phyloP scores from a whole-genome alignment of 371 early-diverging fungal genomes.

The Mortierella sp. region DNA sequence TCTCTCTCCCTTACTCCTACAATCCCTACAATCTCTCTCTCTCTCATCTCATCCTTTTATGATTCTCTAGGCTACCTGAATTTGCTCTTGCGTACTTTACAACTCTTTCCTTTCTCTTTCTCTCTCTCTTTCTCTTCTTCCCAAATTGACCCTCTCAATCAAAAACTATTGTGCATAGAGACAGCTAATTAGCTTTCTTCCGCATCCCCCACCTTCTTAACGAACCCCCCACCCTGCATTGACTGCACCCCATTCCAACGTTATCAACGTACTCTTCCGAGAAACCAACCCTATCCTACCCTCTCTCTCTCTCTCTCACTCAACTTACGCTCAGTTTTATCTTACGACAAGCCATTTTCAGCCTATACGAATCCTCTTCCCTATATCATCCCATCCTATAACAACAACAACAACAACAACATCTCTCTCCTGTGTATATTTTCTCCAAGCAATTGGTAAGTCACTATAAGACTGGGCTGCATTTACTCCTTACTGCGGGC shows the following conservation, averaged over 20 bases:
- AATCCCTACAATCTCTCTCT: background rate
- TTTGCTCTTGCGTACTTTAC: background rate
- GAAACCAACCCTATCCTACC: background rate
- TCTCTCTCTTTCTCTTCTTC: background rate
- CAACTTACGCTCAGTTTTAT: background rate
- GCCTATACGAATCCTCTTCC: slow-evolving; percentile 7
- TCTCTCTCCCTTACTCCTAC: slow-evolving; percentile 4
- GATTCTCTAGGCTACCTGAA: background rate
- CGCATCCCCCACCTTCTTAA: slow-evolving; percentile 19
- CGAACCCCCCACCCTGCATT: slow-evolving; percentile 56
- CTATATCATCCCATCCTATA: background rate
- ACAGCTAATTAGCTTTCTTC: background rate
- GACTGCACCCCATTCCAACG: slow-evolving; percentile 39
- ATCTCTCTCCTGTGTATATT: slow-evolving; percentile 7
- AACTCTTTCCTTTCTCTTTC: background rate
- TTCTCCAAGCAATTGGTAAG: slow-evolving; percentile 10
- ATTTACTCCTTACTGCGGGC: background rate
- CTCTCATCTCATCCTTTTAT: background rate
- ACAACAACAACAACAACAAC: background rate
- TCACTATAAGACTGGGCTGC: background rate
- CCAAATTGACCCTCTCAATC: background rate
- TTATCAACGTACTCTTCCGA: slow-evolving; percentile 3
- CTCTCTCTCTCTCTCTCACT: too few relatives aligned
- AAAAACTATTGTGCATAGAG: slow-evolving; percentile 9
- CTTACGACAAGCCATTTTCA: slow-evolving; percentile 6